These are phyloP conservation scores for Microsporum ferrugineum DNA, from an alignment of 2,329 filamentous ascomycete genomes.

Conservation along the genomic window DNA sequence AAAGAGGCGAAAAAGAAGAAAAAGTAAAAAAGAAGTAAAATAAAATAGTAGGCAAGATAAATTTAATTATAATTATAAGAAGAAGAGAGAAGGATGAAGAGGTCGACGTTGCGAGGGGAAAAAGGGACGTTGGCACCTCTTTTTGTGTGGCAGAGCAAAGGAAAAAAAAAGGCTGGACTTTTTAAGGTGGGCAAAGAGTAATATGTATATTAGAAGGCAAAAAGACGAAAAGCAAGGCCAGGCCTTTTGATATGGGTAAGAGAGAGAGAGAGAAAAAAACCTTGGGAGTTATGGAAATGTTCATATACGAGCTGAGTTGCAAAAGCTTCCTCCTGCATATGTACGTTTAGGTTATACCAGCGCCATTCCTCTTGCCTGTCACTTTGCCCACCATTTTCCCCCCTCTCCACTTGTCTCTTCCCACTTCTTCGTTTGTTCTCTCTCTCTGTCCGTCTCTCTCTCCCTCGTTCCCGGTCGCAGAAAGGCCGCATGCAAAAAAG, in stretches of 20 bases:
- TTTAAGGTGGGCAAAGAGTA: background rate
- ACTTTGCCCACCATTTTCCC: background rate
- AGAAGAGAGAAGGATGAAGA: constrained; percentile 1
- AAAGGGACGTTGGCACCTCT: constrained; percentile 4
- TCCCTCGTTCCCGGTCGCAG: background rate
- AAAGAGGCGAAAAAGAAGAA: constrained; percentile 7
- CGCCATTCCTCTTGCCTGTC: background rate
- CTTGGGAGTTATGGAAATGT: background rate
- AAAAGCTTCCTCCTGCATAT: constrained; percentile 5
- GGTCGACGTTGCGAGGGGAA: background rate
- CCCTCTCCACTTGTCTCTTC: background rate
- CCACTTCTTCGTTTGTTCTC: background rate
- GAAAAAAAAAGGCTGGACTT: constrained; percentile 1
- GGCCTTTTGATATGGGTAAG: background rate
- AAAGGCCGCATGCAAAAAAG: background rate
- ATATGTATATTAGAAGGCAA: background rate
- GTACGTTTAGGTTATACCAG: constrained; percentile 1
- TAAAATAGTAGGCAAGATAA: background rate
- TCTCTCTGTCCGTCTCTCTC: background rate
- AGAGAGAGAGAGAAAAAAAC: background rate
- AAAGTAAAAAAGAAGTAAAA: constrained; percentile 3
- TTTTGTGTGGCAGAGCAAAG: background rate
- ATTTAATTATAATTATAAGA: constrained; percentile 4
- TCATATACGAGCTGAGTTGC: constrained; percentile 2
- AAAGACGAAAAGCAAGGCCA: background rate